Evolutionary conservation across 2,329 filamentous ascomycete species (phyloP).

Genomic region (Botrytis squamosa): DNA sequence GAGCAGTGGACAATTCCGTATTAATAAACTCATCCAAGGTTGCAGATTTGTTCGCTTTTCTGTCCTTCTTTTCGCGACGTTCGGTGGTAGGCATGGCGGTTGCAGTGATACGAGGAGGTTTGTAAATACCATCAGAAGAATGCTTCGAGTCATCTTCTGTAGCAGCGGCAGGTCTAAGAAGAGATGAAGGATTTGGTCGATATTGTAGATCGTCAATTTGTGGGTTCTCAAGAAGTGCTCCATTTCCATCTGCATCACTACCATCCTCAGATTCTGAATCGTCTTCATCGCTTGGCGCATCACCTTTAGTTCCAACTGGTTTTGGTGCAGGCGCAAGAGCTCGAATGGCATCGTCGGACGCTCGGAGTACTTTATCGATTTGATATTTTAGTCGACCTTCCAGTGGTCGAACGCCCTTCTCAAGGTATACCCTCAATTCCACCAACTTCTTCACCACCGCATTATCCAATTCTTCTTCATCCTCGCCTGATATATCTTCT

Average conservation of each 20-base stretch:
- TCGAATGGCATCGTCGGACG: constrained; percentile 62
- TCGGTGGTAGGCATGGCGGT: constrained; percentile 71
- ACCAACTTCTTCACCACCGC: constrained; percentile 82
- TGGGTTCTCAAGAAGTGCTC: constrained; percentile 29
- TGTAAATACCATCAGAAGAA: constrained; percentile 70
- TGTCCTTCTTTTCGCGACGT: constrained; percentile 53
- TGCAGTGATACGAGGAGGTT: constrained; percentile 83
- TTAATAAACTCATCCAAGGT: constrained; percentile 91
- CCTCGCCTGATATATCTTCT: constrained; percentile 36
- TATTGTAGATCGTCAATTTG: constrained; percentile 59
- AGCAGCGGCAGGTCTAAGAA: constrained; percentile 36
- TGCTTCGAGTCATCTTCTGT: constrained; percentile 40
- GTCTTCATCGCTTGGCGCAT: constrained; percentile 27
- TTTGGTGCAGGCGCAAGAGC: constrained; percentile 18
- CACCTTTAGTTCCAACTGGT: constrained; percentile 4
- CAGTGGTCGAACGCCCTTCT: constrained; percentile 85
- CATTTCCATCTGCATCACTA: constrained; percentile 38
- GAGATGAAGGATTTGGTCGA: constrained; percentile 57
- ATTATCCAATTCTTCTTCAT: constrained; percentile 52
- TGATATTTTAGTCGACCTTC: constrained; percentile 92
- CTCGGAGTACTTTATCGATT: constrained; percentile 89
- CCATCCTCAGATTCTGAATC: constrained; percentile 39
- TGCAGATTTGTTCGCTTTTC: constrained; percentile 68
- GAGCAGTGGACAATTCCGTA: constrained; percentile 78
- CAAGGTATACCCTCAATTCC: constrained; percentile 86